Evolutionary conservation across 768 basidiomycete species (phyloP).

Genomic region (Hericium coralloides): DNA sequence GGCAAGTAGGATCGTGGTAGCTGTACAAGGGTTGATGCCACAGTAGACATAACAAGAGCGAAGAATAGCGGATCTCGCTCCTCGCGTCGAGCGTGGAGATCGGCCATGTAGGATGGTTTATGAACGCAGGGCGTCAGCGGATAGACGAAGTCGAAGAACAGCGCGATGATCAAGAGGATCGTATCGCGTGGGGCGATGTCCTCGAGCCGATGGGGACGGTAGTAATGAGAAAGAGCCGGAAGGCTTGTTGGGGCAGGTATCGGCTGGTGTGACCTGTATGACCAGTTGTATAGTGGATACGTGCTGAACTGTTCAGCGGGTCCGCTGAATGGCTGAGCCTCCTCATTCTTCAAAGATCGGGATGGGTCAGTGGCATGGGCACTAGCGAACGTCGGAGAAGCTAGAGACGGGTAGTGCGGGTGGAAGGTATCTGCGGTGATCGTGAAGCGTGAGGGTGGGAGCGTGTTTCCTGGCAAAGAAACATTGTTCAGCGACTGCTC

Average conservation of each 20-base stretch:
- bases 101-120: slow-evolving; percentile 88
- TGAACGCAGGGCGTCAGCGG: slow-evolving; percentile 87
- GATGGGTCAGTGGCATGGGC: slow-evolving; percentile 29
- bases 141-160: slow-evolving; percentile 93
- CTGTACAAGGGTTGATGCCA: slow-evolving; percentile 83
- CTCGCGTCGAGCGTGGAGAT: slow-evolving; percentile 69
- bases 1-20: slow-evolving; percentile 84
- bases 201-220: slow-evolving; percentile 69
- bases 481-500: slow-evolving; percentile 37
- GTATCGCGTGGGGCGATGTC: slow-evolving; percentile 77
- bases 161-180: slow-evolving; percentile 70
- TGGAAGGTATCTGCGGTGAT: slow-evolving; percentile 64
- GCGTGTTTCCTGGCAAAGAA: slow-evolving; percentile 32
- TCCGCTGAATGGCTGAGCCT: slow-evolving; percentile 27
- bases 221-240: slow-evolving; percentile 62
- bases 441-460: slow-evolving; percentile 63
- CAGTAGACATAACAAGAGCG: slow-evolving; percentile 81
- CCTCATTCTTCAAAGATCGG: slow-evolving; percentile 32
- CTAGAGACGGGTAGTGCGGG: slow-evolving; percentile 38
- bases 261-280: slow-evolving; percentile 56
- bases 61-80: slow-evolving; percentile 88
- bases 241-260: slow-evolving; percentile 33
- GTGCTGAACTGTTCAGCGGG: slow-evolving; percentile 49
- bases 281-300: slow-evolving; percentile 63
- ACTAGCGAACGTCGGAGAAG: slow-evolving; percentile 30